A percentile compares a stretch with the other conserved stretches of the same genome.
Evolutionary conservation across 2,329 filamentous ascomycete genomes (phyloP).

Genomic region (Alternaria conjuncta): DNA sequence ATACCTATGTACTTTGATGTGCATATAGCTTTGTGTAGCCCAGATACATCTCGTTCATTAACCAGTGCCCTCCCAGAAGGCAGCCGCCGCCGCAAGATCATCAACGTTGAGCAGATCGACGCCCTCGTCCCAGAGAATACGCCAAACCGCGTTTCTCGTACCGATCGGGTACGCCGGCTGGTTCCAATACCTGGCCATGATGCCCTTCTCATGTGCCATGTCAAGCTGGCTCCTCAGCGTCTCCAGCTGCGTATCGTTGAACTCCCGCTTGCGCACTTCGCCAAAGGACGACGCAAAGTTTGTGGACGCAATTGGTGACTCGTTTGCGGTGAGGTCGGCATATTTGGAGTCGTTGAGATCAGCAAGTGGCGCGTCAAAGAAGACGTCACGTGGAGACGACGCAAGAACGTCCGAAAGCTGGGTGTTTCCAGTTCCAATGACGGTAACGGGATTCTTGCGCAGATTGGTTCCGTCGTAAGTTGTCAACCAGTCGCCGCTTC

Average conservation of each 20-base stretch:
- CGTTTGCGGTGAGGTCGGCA: constrained; percentile 54
- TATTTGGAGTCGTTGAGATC: constrained; percentile 50
- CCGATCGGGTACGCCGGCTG: constrained; percentile 63
- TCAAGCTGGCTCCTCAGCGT: constrained; percentile 60
- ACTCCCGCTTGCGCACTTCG: constrained; percentile 42
- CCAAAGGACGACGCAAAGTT: constrained; percentile 55
- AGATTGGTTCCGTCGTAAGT: constrained; percentile 57
- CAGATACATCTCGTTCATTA: constrained; percentile 2
- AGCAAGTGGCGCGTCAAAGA: constrained; percentile 65
- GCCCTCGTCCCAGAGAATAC: constrained; percentile 61
- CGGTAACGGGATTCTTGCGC: constrained; percentile 61
- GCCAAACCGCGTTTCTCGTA: constrained; percentile 60
- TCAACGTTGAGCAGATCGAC: constrained; percentile 70
- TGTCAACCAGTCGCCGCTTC: constrained; percentile 60
- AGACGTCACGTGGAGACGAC: constrained; percentile 54
- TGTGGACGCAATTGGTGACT: constrained; percentile 63
- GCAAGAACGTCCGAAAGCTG: constrained; percentile 52
- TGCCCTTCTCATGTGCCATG: constrained; percentile 62
- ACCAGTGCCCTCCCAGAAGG: constrained; percentile 47
- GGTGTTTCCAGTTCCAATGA: constrained; percentile 66
- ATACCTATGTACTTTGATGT: not conserved
- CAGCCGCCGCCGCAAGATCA: constrained; percentile 61
- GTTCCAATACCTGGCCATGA: constrained; percentile 68
- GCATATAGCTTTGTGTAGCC: not conserved
- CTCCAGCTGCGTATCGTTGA: constrained; percentile 59